phyloP scores from a whole-genome alignment of 192 early-diverging fungal genomes.

The Podila minutissima region DNA sequence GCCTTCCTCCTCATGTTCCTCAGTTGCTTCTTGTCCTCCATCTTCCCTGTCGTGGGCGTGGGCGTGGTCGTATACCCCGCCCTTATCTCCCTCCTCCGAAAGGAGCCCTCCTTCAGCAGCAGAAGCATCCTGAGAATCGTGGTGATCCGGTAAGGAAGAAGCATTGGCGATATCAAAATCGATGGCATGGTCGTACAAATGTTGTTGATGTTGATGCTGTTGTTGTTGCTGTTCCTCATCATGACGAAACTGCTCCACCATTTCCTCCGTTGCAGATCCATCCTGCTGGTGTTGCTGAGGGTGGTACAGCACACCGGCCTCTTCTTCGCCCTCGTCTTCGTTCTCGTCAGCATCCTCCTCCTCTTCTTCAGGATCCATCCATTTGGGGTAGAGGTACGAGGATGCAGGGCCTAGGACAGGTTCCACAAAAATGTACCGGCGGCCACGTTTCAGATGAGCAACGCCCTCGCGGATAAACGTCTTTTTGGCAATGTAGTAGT shows the following conservation, averaged over 20 bases:
- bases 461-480: slow-evolving; percentile 45
- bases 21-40: background rate
- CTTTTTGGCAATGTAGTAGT: slow-evolving; percentile 48
- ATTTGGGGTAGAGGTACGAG: slow-evolving; percentile 35
- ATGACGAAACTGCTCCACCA: background rate
- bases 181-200: background rate
- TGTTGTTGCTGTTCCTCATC: background rate
- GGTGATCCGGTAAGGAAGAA: background rate
- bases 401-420: slow-evolving; percentile 44
- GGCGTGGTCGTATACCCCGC: background rate
- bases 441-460: slow-evolving; percentile 42
- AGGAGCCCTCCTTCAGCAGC: background rate
- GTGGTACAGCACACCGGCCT: background rate
- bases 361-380: slow-evolving; percentile 3
- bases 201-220: background rate
- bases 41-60: background rate
- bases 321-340: background rate
- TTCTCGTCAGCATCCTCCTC: background rate
- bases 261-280: background rate
- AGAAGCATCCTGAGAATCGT: background rate
- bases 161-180: background rate
- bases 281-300: background rate
- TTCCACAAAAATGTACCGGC: slow-evolving; percentile 49
- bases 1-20: slow-evolving; percentile 14
- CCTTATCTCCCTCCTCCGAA: background rate